Evolutionary conservation across 1,284 basidiomycete species (phyloP), one percentile per base, ranked within the genome.

Genomic region (Marasmius oreades): DNA sequence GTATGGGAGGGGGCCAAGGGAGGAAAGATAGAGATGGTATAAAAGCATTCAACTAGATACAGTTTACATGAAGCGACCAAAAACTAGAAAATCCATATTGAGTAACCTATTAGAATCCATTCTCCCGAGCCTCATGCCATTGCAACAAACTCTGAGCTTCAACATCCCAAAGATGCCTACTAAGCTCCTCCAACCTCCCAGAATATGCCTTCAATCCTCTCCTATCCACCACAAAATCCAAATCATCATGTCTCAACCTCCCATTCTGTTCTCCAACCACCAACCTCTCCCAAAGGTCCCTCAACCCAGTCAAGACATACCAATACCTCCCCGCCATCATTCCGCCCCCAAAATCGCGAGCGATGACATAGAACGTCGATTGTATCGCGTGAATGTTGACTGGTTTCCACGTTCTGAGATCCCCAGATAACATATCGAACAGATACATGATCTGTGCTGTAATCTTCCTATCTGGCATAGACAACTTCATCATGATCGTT

Each of bases 401-500:
- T 1, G 73, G 72, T 50, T 74, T 74, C 61, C 66, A 68, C 2
- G 69, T 63, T 28, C 59, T 45, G 7, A 73, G 56, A 1, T 59
- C 54, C 11, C 56, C 52, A 33, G 67, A 68, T n/a, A 74, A 62
- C 23, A 56, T 53, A 55, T 73, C 69, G 36, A 74, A 60, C 39
- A 72, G 55, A 61, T 63, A 70, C 5, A 74, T 54, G 28, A 73
- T 57, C 33, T 69, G 66, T 7, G 69, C 66, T 20, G 69, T 66
- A 16, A 65, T 59, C 39, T 61, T 56, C 47, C 63, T 55, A 47
- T 73, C 71, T 28, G 67, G 63, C 50, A 69, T 68, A 7, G 65
- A 64, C 18, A 73, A 63, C 55, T 69, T 71, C 48, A 70, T 60
- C 43, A 74, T 61, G 53, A 74, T 53, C 1, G 70, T 72, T 7